Evolutionary conservation across 495 filamentous ascomycete species (phyloP).

Genomic region (Hypoxylon subgilvum): DNA sequence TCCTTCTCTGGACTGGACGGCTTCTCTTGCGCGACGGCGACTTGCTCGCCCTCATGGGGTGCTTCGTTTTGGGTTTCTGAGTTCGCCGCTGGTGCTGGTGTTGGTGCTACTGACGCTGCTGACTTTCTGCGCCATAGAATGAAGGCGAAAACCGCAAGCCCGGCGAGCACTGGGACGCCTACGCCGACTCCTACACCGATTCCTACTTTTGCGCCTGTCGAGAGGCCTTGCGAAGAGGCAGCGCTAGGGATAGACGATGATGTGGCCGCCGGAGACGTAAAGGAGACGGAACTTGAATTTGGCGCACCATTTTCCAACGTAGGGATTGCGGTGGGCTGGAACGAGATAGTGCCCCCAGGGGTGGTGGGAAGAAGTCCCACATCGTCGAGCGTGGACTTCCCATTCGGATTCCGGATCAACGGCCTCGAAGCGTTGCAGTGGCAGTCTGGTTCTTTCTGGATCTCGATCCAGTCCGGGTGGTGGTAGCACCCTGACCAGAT

Average conservation of each 20-base stretch:
- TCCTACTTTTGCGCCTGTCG: conserved; percentile 4
- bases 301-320: too few species aligned
- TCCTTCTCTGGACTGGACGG: conserved; percentile 1
- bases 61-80: not conserved
- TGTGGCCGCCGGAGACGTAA: not conserved
- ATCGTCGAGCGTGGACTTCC: conserved; percentile 19
- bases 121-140: conserved; percentile 3
- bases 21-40: not conserved
- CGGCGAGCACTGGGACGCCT: conserved; percentile 7
- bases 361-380: conserved; percentile 8
- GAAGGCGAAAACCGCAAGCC: conserved; percentile 1
- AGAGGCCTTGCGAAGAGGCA: not conserved
- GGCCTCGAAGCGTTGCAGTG: conserved; percentile 21
- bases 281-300: not conserved
- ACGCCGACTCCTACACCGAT: conserved; percentile 9
- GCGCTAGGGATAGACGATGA: not conserved
- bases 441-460: conserved; percentile 32
- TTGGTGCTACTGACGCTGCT: not conserved
- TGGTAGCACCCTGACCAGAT: conserved; percentile 26
- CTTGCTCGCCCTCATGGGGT: not conserved
- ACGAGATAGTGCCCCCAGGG: conserved; percentile 10
- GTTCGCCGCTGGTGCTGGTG: not conserved
- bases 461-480: conserved; percentile 11
- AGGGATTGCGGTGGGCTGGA: conserved; percentile 13
- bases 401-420: conserved; percentile 29